Conservation (phyloP, 345 rosid species). For the Euphorbia tirucalli region DNA sequence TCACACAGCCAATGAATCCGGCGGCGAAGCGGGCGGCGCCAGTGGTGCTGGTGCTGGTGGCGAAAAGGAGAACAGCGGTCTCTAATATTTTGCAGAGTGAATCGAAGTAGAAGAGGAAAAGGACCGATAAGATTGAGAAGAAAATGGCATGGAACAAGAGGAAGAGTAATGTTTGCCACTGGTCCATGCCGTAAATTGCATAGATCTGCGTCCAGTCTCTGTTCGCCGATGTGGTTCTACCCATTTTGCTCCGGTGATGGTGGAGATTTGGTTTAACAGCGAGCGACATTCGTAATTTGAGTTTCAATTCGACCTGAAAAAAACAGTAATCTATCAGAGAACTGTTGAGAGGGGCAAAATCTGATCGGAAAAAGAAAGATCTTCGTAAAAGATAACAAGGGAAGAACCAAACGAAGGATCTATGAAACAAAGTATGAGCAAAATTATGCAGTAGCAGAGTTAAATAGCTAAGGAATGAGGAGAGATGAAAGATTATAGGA, state of each 20-base stretch:
- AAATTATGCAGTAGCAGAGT: too few species aligned
- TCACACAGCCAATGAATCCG: conserved; percentile 69
- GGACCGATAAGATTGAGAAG: conserved; percentile 62
- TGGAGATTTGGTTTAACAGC: conserved; percentile 17
- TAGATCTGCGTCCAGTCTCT: conserved; percentile 95
- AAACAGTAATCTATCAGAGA: not conserved
- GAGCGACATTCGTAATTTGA: conserved; percentile 21
- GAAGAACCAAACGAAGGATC: not conserved
- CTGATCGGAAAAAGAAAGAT: not conserved
- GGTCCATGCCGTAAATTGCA: conserved; percentile 84
- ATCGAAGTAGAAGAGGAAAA: conserved; percentile 68
- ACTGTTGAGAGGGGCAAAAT: not conserved
- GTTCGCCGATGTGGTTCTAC: conserved; percentile 24
- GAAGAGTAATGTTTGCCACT: conserved; percentile 79
- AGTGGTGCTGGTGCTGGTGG: conserved; percentile 9
- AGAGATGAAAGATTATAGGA: not conserved
- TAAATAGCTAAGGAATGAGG: not conserved
- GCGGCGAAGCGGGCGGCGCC: conserved; percentile 57
- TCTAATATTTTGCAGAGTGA: conserved; percentile 54
- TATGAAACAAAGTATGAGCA: too few species aligned
- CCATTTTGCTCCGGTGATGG: conserved; percentile 7
- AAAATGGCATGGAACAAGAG: conserved; percentile 54
- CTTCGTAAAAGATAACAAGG: too few species aligned
- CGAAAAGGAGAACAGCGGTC: conserved; percentile 30
- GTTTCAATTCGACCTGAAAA: not conserved